Base-by-base conservation (phyloP, 345 rosid species). In the Dipteronia dyeriana region DNA sequence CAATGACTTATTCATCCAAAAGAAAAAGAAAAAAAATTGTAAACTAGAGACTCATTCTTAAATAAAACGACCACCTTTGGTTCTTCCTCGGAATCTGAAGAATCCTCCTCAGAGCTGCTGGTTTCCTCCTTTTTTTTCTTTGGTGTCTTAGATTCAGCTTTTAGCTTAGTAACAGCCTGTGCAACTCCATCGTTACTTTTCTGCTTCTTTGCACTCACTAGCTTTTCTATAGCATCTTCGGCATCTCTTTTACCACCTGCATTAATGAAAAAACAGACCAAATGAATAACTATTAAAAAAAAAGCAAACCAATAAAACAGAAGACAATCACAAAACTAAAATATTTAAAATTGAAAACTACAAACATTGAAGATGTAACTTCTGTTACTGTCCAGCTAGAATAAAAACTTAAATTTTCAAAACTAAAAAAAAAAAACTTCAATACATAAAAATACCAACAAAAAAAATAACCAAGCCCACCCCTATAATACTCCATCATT, bases 31-130 rank as follows among this genome's bases (percentile, higher is more conserved):
- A 34, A 31, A 38, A 5, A 73, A 38, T 14, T 17, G 14, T 17
- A 19, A 74, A 49, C 29, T 19, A 65, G 0, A 29, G 22, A 57
- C 1, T n/a, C 9, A 20, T 56, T n/a, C 31, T 10, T 2, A 13
- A 59, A 29, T 11, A 31, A 7, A 13, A 41, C 0, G 0, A 7
- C 34, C 79, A 87, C 95, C 86, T 86, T 88, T 23, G 66, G 81
- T 41, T 91, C 96, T 66, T 91, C 94, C 78, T 93, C 96, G 0
- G 96, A 92, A 9, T 88, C 90, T 1, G 92, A 88, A 16, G 89
- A 85, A 14, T 84, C 90, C 2, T 87, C 82, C 12, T 81, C 80
- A 51, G 88, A 84, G 79, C 90, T 86, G 64, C 90, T 85, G 38
- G 87, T 82, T 60, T 88, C 95, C 51, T 68, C 80, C 82, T 86